Evolutionary conservation across 345 rosid species (phyloP).

Genomic region (Citrus cavaleriei): DNA sequence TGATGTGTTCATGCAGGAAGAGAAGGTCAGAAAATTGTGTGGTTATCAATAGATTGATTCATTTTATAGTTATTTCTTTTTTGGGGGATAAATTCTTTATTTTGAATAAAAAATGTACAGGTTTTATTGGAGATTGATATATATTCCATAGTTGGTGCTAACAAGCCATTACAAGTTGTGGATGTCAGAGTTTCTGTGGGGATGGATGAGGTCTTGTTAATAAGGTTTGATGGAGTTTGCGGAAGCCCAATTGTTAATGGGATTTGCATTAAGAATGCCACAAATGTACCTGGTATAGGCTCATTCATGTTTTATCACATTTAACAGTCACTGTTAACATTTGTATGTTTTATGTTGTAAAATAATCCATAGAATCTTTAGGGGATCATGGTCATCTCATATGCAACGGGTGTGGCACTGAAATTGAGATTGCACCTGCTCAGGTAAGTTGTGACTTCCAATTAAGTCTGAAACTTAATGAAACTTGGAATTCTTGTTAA

Average conservation of each 20-base stretch:
- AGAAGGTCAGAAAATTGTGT: conserved; percentile 31
- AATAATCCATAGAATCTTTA: conserved; percentile 9
- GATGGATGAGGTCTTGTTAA: conserved; percentile 22
- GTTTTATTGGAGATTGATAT: conserved; percentile 43
- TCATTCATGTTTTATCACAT: neutral
- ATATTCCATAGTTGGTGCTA: conserved; percentile 44
- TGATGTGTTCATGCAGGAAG: conserved; percentile 43
- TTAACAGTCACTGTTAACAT: conserved; percentile 2
- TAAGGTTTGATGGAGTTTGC: conserved; percentile 37
- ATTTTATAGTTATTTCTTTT: neutral
- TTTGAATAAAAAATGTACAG: conserved; percentile 22
- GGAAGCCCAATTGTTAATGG: conserved; percentile 41
- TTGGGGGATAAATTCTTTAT: no score
- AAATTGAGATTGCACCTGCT: conserved; percentile 35
- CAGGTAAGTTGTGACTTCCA: conserved; percentile 28
- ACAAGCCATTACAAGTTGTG: conserved; percentile 39
- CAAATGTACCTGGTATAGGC: conserved; percentile 17
- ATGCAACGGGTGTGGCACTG: conserved; percentile 35
- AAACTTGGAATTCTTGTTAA: neutral
- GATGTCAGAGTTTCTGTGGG: conserved; percentile 31
- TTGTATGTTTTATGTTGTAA: neutral
- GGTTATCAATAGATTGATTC: neutral
- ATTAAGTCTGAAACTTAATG: conserved; percentile 1
- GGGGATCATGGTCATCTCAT: conserved; percentile 18
- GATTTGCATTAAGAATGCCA: conserved; percentile 40